Evolutionary conservation across 179 eudicot species (phyloP).

Genomic region (Spinacia oleracea): DNA sequence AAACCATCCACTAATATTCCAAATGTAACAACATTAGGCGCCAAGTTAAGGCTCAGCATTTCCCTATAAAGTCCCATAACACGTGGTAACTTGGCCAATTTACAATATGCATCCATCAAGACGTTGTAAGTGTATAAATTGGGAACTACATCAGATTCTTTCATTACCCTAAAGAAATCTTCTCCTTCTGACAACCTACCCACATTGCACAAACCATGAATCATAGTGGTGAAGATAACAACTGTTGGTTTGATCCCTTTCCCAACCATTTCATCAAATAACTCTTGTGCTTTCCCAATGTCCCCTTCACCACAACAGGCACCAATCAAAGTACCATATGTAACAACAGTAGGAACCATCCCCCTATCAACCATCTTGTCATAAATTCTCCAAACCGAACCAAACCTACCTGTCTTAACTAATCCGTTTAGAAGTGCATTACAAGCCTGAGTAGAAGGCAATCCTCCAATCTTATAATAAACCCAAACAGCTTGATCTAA

Average conservation of each 20-base stretch:
- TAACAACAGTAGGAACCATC: slow-evolving; percentile 48
- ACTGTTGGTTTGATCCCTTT: slow-evolving; percentile 57
- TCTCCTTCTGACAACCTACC: slow-evolving; percentile 64
- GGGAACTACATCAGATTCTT: slow-evolving; percentile 48
- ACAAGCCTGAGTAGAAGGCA: slow-evolving; percentile 68
- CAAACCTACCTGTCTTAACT: slow-evolving; percentile 49
- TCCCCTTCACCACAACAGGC: slow-evolving; percentile 59
- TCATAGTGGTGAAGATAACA: slow-evolving; percentile 64
- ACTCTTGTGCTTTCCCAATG: slow-evolving; percentile 36
- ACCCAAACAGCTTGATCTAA: slow-evolving; percentile 83
- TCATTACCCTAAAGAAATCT: slow-evolving; percentile 47
- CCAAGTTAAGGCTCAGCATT: slow-evolving; percentile 44
- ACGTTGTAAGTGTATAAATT: slow-evolving; percentile 63
- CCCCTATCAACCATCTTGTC: slow-evolving; percentile 46
- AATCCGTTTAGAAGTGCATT: slow-evolving; percentile 69
- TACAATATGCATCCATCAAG: slow-evolving; percentile 74
- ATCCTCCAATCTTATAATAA: slow-evolving; percentile 40
- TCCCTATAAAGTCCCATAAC: slow-evolving; percentile 49
- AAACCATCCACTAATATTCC: slow-evolving; percentile 55
- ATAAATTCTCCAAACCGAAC: slow-evolving; percentile 61
- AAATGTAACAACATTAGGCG: slow-evolving; percentile 67
- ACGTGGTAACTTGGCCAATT: slow-evolving; percentile 36
- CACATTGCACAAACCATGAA: slow-evolving; percentile 56
- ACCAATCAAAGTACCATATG: slow-evolving; percentile 68
- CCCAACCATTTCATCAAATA: slow-evolving; percentile 65